Conservation (phyloP, 2,329 filamentous ascomycete genomes). For the Cladosporium oxysporum region DNA sequence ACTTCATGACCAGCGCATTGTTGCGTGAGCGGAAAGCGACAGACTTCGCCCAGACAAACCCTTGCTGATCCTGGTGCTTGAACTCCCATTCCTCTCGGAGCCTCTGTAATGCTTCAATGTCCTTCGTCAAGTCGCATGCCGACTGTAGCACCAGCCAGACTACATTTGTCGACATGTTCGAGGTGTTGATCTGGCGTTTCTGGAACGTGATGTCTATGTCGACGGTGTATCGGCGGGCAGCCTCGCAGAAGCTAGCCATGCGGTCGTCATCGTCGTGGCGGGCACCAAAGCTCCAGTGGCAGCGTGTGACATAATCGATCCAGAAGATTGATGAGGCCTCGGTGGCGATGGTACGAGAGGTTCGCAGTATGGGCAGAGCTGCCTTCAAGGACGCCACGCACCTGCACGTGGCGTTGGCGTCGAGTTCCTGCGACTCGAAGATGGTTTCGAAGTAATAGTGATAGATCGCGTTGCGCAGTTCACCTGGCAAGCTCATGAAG, state of each 20-base stretch:
- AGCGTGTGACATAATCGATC: background rate
- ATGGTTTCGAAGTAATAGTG: background rate
- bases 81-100: background rate
- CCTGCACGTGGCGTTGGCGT: background rate
- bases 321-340: conserved; percentile 12
- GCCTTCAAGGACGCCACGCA: background rate
- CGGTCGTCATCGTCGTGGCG: background rate
- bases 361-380: background rate
- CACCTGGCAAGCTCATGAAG: background rate
- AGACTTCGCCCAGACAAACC: background rate
- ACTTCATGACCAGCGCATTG: background rate
- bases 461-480: conserved; percentile 10
- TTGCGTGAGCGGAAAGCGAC: background rate
- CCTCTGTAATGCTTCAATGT: background rate
- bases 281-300: conserved; percentile 3
- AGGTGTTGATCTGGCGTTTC: background rate
- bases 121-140: background rate
- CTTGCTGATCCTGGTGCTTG: background rate
- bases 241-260: background rate
- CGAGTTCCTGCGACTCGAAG: background rate
- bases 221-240: background rate
- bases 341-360: background rate
- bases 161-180: background rate
- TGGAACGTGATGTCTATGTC: conserved; percentile 7
- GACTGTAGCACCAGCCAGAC: background rate